phyloP scores from a whole-genome alignment of 1,284 basidiomycete genomes.

The Meripilus lineatus region DNA sequence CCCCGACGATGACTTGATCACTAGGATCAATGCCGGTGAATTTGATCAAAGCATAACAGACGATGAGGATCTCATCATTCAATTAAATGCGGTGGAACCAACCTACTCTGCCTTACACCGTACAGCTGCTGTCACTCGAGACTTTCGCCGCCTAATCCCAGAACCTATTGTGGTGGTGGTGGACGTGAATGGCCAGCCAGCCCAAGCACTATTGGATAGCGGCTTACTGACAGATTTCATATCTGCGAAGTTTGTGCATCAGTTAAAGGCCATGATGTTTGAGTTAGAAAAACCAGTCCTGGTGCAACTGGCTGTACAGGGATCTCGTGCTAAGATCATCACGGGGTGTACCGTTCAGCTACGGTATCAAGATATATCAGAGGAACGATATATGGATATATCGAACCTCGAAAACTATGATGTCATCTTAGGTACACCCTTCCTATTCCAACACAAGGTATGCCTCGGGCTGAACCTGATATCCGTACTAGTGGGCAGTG shows the following conservation, averaged over 20 bases:
- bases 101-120: slow-evolving; percentile 28
- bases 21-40: too few species aligned
- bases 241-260: slow-evolving; percentile 31
- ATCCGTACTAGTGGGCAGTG: slow-evolving; percentile 16
- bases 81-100: not conserved
- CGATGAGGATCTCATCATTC: not conserved
- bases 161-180: slow-evolving; percentile 30
- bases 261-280: slow-evolving; percentile 19
- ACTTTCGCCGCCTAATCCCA: too few species aligned
- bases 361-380: slow-evolving; percentile 27
- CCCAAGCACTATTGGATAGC: slow-evolving; percentile 27
- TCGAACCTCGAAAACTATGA: slow-evolving; percentile 24
- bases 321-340: slow-evolving; percentile 28
- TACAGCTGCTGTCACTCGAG: too few species aligned
- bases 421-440: slow-evolving; percentile 24
- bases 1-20: not conserved
- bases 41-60: too few species aligned
- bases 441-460: slow-evolving; percentile 22
- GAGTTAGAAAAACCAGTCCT: slow-evolving; percentile 19
- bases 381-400: slow-evolving; percentile 25
- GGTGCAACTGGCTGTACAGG: too few species aligned
- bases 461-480: slow-evolving; percentile 19
- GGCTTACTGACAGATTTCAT: slow-evolving; percentile 37
- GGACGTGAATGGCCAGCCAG: slow-evolving; percentile 27
- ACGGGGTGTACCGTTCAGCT: slow-evolving; percentile 10